Percentiles rank a stretch among this genome's conserved stretches.
phyloP scores from a whole-genome alignment of 495 filamentous ascomycete species.

The Bombardia bombarda region DNA sequence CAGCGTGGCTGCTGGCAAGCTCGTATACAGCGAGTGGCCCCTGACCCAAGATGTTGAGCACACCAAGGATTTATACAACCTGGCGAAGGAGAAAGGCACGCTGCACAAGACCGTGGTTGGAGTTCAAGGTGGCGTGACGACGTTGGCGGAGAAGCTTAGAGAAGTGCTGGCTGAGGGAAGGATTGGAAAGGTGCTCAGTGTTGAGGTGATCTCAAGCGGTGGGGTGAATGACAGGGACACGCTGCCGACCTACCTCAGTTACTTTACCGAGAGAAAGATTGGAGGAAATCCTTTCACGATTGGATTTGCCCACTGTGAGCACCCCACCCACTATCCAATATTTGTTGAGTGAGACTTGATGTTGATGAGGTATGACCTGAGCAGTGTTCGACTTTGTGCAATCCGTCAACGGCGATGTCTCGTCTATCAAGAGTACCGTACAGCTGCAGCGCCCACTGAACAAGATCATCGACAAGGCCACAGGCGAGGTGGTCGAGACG shows the following conservation, averaged over 20 bases:
- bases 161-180: conserved; percentile 36
- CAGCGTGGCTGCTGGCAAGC: conserved; percentile 47
- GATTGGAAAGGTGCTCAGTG: conserved; percentile 49
- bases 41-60: conserved; percentile 27
- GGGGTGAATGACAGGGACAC: conserved; percentile 27
- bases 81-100: conserved; percentile 28
- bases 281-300: conserved; percentile 49
- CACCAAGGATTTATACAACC: conserved; percentile 33
- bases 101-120: conserved; percentile 39
- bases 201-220: conserved; percentile 34
- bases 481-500: conserved; percentile 20
- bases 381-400: conserved; percentile 31
- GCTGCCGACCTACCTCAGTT: conserved; percentile 26
- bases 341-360: background rate
- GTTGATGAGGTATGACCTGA: background rate
- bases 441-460: conserved; percentile 38
- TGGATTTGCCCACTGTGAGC: conserved; percentile 42
- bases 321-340: background rate
- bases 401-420: conserved; percentile 37
- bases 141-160: conserved; percentile 35
- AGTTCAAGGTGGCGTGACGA: conserved; percentile 40
- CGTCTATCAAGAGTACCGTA: conserved; percentile 27
- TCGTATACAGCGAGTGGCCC: conserved; percentile 54
- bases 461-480: conserved; percentile 20
- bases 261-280: conserved; percentile 35